Conservation (phyloP, 495 filamentous ascomycete species). For the Aspergillus biplanus region DNA sequence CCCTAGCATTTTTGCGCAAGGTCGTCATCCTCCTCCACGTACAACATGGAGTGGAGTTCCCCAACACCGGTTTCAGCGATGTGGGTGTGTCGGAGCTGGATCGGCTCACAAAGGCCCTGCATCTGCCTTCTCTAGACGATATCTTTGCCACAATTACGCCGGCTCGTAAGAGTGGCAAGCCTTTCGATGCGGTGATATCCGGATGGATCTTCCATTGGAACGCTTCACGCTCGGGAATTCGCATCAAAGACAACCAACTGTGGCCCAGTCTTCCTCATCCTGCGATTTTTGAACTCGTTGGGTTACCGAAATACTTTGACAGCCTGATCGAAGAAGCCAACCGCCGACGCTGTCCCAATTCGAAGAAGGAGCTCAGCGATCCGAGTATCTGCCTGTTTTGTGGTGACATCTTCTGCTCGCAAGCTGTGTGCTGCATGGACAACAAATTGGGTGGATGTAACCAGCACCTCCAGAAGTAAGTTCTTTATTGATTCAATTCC, state of each 20-base stretch:
- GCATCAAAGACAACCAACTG: constrained; percentile 44
- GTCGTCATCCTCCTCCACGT: constrained; percentile 80
- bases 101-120: constrained; percentile 73
- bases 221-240: constrained; percentile 47
- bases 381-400: constrained; percentile 93
- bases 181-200: constrained; percentile 58
- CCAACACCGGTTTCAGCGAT: constrained; percentile 67
- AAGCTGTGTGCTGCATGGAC: constrained; percentile 86
- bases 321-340: constrained; percentile 92
- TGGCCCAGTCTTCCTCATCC: constrained; percentile 73
- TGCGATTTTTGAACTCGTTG: constrained; percentile 90
- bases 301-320: constrained; percentile 88
- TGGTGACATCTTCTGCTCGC: constrained; percentile 92
- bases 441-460: constrained; percentile 80
- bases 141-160: constrained; percentile 60
- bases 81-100: constrained; percentile 77
- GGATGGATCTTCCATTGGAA: constrained; percentile 81
- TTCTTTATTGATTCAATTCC: constrained; percentile 22
- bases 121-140: constrained; percentile 78
- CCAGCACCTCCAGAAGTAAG: constrained; percentile 85
- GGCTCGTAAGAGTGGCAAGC: constrained; percentile 34
- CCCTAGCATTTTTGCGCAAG: constrained; percentile 89
- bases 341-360: constrained; percentile 80
- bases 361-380: constrained; percentile 87
- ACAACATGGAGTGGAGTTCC: constrained; percentile 86